phyloP scores from a whole-genome alignment of 805 yeast species.

The Cephaloascus albidus region DNA sequence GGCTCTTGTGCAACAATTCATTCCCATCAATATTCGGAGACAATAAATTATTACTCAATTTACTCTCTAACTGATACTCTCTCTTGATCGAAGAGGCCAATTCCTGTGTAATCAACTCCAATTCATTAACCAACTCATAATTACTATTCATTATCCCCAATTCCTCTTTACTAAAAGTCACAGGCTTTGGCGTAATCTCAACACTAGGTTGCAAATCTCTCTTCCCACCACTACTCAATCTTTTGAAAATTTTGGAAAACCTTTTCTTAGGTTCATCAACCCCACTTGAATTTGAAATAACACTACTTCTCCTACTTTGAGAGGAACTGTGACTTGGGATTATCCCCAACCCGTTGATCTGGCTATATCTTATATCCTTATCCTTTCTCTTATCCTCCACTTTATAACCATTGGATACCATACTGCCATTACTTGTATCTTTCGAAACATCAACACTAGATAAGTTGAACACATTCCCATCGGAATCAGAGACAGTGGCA shows the following conservation, averaged over 20 bases:
- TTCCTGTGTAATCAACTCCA: conserved; percentile 62
- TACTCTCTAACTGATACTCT: conserved; percentile 52
- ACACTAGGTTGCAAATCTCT: no score
- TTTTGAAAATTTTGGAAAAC: conserved; percentile 1
- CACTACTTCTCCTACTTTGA: not conserved
- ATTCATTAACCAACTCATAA: conserved; percentile 47
- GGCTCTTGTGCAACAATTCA: conserved; percentile 7
- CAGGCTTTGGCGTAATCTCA: no score
- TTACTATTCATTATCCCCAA: conserved; percentile 53
- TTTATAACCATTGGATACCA: no score
- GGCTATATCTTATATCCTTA: not conserved
- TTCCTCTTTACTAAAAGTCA: conserved; percentile 47
- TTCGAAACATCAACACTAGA: no score
- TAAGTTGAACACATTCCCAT: no score
- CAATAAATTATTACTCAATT: conserved; percentile 9
- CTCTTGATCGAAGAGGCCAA: conserved; percentile 64
- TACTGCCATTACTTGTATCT: no score
- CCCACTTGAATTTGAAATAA: not conserved
- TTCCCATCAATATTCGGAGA: not conserved
- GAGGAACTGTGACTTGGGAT: not conserved
- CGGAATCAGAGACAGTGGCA: no score
- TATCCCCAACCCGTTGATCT: not conserved
- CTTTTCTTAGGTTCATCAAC: not conserved
- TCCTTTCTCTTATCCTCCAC: not conserved
- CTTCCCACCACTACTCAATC: conserved; percentile 1